These are phyloP conservation scores for Potentilla sterilis DNA, from an alignment of 306 rosid species.

Conservation along the genomic window DNA sequence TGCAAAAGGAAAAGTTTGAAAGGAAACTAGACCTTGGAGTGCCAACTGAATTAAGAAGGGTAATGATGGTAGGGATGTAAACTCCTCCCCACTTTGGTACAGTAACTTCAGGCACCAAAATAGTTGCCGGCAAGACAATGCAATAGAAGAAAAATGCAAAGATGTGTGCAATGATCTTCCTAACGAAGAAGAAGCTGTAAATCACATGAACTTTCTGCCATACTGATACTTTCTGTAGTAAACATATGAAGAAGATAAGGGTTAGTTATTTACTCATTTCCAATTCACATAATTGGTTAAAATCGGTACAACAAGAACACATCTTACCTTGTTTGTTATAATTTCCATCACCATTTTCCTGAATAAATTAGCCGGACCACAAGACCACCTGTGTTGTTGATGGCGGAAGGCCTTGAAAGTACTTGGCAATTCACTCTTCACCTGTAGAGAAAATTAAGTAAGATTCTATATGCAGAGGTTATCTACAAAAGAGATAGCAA, in stretches of 20 bases:
- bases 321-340: slow-evolving; percentile 58
- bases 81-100: slow-evolving; percentile 86
- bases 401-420: slow-evolving; percentile 84
- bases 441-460: slow-evolving; percentile 37
- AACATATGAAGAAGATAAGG: neutral
- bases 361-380: slow-evolving; percentile 96
- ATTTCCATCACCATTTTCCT: slow-evolving; percentile 72
- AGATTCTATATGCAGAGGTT: neutral
- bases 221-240: slow-evolving; percentile 65
- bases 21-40: slow-evolving; percentile 59
- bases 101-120: slow-evolving; percentile 71
- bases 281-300: neutral
- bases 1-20: neutral
- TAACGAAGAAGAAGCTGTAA: slow-evolving; percentile 88
- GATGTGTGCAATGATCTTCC: slow-evolving; percentile 79
- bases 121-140: slow-evolving; percentile 75
- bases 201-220: slow-evolving; percentile 79
- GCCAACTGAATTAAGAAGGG: slow-evolving; percentile 77
- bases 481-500: neutral
- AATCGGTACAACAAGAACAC: neutral
- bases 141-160: slow-evolving; percentile 74
- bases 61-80: slow-evolving; percentile 72
- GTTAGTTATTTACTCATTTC: neutral
- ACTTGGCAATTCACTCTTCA: slow-evolving; percentile 87
- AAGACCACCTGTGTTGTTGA: slow-evolving; percentile 93